phyloP scores from a whole-genome alignment of 768 basidiomycete species.

The Tephrocybe sp. region DNA sequence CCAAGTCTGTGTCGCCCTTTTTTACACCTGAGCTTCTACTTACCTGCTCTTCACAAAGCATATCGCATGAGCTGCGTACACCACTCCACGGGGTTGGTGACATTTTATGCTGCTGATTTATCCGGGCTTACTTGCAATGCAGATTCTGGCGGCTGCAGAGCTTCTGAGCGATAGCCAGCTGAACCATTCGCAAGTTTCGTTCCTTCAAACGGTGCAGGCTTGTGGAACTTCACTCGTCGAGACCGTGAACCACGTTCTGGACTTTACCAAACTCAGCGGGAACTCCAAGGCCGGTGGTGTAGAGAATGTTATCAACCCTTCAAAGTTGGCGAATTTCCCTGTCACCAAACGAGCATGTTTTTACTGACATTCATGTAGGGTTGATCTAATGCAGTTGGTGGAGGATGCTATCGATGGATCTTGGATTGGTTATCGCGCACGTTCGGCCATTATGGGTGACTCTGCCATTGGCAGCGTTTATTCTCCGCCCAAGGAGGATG shows the following conservation, averaged over 20 bases:
- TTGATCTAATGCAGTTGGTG: slow-evolving; percentile 77
- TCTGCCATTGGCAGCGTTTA: slow-evolving; percentile 92
- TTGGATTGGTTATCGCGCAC: slow-evolving; percentile 89
- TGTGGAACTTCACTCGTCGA: slow-evolving; percentile 95
- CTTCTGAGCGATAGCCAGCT: slow-evolving; percentile 83
- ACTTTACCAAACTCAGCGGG: slow-evolving; percentile 93
- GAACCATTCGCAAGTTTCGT: slow-evolving; percentile 78
- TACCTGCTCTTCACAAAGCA: slow-evolving; percentile 39
- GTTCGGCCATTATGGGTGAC: slow-evolving; percentile 62
- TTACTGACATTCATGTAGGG: slow-evolving; percentile 30
- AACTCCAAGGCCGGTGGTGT: slow-evolving; percentile 76
- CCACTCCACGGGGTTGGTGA: slow-evolving; percentile 80
- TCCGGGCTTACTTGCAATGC: slow-evolving; percentile 4
- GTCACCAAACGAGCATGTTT: neutral
- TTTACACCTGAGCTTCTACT: neutral
- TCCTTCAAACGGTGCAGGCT: slow-evolving; percentile 89
- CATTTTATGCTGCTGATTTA: slow-evolving; percentile 1
- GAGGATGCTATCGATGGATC: slow-evolving; percentile 92
- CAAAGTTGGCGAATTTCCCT: slow-evolving; percentile 48
- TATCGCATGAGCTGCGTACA: slow-evolving; percentile 88
- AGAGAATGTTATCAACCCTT: slow-evolving; percentile 69
- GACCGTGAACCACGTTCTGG: slow-evolving; percentile 94
- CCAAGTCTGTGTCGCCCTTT: slow-evolving; percentile 51
- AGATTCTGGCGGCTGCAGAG: slow-evolving; percentile 91
- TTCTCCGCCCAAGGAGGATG: slow-evolving; percentile 69